These are phyloP conservation scores for Gardenia jasminoides DNA, from an alignment of 257 asterid species.

Conservation along the genomic window DNA sequence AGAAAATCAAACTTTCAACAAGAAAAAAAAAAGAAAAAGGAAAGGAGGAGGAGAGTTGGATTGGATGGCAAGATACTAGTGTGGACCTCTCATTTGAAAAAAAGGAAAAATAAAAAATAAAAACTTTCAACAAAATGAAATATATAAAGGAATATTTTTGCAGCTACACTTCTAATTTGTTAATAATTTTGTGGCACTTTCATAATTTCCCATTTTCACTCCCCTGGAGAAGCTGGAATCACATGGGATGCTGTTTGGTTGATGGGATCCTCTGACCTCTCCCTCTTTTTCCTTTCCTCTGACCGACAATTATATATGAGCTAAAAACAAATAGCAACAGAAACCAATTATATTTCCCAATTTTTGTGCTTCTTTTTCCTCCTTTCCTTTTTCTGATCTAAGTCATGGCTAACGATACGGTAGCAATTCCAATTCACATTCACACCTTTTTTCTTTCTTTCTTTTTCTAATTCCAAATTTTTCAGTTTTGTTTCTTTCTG, in stretches of 20 bases:
- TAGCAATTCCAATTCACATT: conserved; percentile 7
- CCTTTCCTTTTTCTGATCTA: conserved; percentile 15
- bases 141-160: too few relatives aligned
- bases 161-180: background rate
- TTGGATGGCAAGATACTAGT: too few relatives aligned
- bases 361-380: conserved; percentile 21
- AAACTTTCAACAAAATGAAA: too few relatives aligned
- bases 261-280: conserved; percentile 33
- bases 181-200: background rate
- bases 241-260: conserved; percentile 81
- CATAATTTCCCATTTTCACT: background rate
- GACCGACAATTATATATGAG: conserved; percentile 67
- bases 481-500: conserved; percentile 5
- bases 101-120: too few relatives aligned
- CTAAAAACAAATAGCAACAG: conserved; percentile 37
- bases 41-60: too few relatives aligned
- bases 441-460: background rate
- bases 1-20: too few relatives aligned
- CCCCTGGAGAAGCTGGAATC: conserved; percentile 37
- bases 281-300: conserved; percentile 39
- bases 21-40: too few relatives aligned
- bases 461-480: conserved; percentile 14
- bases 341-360: conserved; percentile 15
- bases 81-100: too few relatives aligned
- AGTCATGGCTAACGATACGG: conserved; percentile 27